A percentile compares a stretch with the other conserved stretches of the same genome.
These are phyloP conservation scores for Coemansia sp. DNA, from an alignment of 192 early-diverging fungal genomes.

Conservation along the genomic window DNA sequence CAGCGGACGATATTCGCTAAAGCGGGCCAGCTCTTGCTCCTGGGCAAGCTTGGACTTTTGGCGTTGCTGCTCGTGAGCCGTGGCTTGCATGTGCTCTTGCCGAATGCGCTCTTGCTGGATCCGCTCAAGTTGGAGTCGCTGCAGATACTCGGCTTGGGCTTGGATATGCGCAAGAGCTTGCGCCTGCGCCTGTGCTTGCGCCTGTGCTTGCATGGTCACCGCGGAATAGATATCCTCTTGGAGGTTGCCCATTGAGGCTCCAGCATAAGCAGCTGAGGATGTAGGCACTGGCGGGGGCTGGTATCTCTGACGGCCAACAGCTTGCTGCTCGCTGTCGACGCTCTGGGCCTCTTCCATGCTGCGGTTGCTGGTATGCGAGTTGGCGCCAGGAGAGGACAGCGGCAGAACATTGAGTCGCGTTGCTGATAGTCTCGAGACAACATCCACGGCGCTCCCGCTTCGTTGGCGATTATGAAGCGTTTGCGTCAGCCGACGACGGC, in stretches of 20 bases:
- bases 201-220: conserved; percentile 8
- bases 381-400: conserved; percentile 33
- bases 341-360: conserved; percentile 25
- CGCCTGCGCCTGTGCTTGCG: conserved; percentile 17
- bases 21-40: conserved; percentile 46
- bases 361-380: conserved; percentile 33
- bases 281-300: conserved; percentile 14
- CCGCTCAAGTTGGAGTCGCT: conserved; percentile 28
- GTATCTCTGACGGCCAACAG: not conserved
- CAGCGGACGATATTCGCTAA: conserved; percentile 57
- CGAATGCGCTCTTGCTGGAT: conserved; percentile 27
- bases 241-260: conserved; percentile 10
- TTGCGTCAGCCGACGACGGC: conserved; percentile 51
- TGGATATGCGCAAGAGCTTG: not conserved
- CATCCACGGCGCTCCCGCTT: conserved; percentile 43
- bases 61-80: conserved; percentile 40
- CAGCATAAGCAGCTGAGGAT: conserved; percentile 5
- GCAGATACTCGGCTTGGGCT: conserved; percentile 36
- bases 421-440: conserved; percentile 31
- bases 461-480: conserved; percentile 55
- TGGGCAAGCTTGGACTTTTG: conserved; percentile 28
- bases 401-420: conserved; percentile 29
- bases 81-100: conserved; percentile 16
- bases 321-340: not conserved
- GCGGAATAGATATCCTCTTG: conserved; percentile 15